These are phyloP conservation scores for Fusarium sp. DNA, from an alignment of 2,329 filamentous ascomycete species.

Conservation along the genomic window DNA sequence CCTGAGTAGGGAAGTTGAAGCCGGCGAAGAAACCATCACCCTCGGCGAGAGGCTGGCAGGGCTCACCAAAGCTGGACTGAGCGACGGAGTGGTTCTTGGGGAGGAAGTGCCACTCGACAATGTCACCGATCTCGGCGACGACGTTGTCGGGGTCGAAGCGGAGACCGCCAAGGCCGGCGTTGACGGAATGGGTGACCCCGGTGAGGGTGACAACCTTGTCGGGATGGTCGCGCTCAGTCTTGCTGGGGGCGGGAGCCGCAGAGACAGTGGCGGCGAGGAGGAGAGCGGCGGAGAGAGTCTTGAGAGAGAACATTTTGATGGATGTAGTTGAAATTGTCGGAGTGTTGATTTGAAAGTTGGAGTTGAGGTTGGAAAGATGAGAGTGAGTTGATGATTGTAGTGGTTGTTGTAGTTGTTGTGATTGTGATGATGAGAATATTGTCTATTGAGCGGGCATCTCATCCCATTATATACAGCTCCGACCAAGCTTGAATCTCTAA, in stretches of 20 bases:
- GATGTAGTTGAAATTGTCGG: not conserved
- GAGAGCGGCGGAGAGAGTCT: conserved; percentile 45
- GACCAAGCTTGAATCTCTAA: not conserved
- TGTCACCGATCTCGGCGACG: conserved; percentile 60
- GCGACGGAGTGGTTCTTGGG: conserved; percentile 63
- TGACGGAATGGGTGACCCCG: conserved; percentile 59
- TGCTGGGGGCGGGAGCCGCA: conserved; percentile 47
- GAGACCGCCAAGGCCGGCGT: conserved; percentile 59
- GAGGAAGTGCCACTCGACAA: conserved; percentile 68
- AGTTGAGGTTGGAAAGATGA: not conserved
- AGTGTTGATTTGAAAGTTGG: not conserved
- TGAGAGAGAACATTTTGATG: conserved; percentile 49
- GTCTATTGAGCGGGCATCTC: conserved; percentile 6
- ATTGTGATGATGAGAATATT: conserved; percentile 32
- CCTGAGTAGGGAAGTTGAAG: conserved; percentile 55
- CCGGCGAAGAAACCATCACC: conserved; percentile 58
- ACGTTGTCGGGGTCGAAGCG: conserved; percentile 64
- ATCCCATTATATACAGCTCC: conserved; percentile 38
- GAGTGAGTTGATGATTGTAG: not conserved
- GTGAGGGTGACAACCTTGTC: conserved; percentile 52
- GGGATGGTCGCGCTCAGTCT: conserved; percentile 41
- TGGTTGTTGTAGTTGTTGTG: conserved; percentile 15
- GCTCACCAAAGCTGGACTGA: conserved; percentile 56
- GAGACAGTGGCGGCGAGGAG: conserved; percentile 47
- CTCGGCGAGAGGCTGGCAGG: conserved; percentile 56